Evolutionary conservation across 2,329 filamentous ascomycete genomes (phyloP), one percentile per base, ranked within the genome.

Genomic region (Hypoxylon sp.): DNA sequence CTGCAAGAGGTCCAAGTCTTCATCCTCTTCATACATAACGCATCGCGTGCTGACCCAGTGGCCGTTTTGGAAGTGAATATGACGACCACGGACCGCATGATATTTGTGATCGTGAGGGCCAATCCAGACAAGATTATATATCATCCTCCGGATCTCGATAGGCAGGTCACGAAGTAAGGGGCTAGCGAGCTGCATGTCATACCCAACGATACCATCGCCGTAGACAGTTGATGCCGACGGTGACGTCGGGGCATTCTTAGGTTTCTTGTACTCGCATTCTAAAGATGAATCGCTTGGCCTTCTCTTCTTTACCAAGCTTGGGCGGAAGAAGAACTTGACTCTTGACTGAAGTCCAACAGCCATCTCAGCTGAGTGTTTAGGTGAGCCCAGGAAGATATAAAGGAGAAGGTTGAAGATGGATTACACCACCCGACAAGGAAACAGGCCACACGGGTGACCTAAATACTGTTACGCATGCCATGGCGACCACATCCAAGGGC

Each of bases 141-240:
- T 75, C 67, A 75, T 75, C 52, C 72, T 76, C 17, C 80, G 75
- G 5, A 81, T 74, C 67, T 81, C 79, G 8, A 75, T 65, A 8
- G 80, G 79, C 1, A 81, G 70, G 29, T 71, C 73, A 51, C 73
- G 74, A 60, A 80, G 77, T 63, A 81, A 78, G 1, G 67, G 51
- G 66, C 76, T 76, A 13, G 66, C 26, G 22, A 69, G 59, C 47
- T 78, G 76, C 33, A 70, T 61, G 39, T 74, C 63, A 46, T 70
- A 59, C 19, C 14, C 48, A n/a, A 22, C 51, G 33, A 22, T 11
- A 22, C 24, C 54, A 22, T 54, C 48, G n/a, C 39, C 33, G 11
- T 26, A 13, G 42, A 51, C 22, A 35, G 60, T 42, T n/a, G 47
- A 31, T n/a, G 50, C 22, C 19, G 29, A 33, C 3, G 50, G 37